These are phyloP conservation scores for Nymphaea thermarum DNA, from an alignment of 164 flowering plant genomes.

Conservation along the genomic window DNA sequence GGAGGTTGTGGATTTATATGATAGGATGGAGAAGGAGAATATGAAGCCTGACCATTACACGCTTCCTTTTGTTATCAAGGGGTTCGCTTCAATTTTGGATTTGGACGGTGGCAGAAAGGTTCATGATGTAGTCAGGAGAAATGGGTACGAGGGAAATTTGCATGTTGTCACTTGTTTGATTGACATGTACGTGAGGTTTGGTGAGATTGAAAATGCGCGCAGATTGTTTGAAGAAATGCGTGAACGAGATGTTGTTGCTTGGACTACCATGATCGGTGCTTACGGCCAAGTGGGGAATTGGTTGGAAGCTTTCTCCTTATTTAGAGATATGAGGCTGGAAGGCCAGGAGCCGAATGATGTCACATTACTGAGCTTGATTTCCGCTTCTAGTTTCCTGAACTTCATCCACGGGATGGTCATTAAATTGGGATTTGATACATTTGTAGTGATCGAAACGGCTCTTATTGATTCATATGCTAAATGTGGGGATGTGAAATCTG, in stretches of 20 bases:
- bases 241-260: slow-evolving; percentile 20
- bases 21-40: slow-evolving; percentile 13
- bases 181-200: slow-evolving; percentile 13
- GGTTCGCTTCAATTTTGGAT: slow-evolving; percentile 9
- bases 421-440: slow-evolving; percentile 14
- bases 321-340: slow-evolving; percentile 16
- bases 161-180: slow-evolving; percentile 17
- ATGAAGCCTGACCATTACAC: slow-evolving; percentile 18
- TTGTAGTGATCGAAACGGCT: slow-evolving; percentile 15
- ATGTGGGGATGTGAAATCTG: slow-evolving; percentile 9
- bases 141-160: slow-evolving; percentile 12
- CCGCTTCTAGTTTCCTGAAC: slow-evolving; percentile 8
- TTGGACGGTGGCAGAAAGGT: slow-evolving; percentile 13
- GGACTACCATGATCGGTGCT: slow-evolving; percentile 24
- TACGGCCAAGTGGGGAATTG: slow-evolving; percentile 7
- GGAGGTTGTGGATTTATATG: slow-evolving; percentile 11
- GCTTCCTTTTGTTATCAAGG: slow-evolving; percentile 22
- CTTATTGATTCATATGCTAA: slow-evolving; percentile 19
- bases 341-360: slow-evolving; percentile 14
- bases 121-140: slow-evolving; percentile 7
- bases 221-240: slow-evolving; percentile 20
- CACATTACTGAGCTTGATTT: slow-evolving; percentile 13
- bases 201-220: slow-evolving; percentile 9
- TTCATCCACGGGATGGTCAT: slow-evolving; percentile 13
- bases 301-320: slow-evolving; percentile 6